Conservation (phyloP, 2,329 filamentous ascomycete genomes). For the Aureobasidium sp. region DNA sequence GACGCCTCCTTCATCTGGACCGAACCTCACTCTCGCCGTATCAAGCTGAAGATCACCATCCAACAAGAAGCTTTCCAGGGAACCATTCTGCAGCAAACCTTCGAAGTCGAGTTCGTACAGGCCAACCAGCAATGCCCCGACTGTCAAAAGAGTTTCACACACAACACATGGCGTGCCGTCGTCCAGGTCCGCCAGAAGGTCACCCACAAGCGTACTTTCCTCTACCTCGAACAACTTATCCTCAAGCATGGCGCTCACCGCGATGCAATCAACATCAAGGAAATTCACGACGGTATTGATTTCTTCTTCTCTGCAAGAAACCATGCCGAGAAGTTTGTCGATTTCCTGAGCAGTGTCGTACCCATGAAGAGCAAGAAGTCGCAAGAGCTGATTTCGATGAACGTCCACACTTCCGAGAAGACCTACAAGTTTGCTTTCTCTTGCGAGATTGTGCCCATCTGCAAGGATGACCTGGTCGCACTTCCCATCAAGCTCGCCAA, state of each 20-base stretch:
- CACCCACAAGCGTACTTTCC: conserved; percentile 80
- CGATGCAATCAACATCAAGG: conserved; percentile 97
- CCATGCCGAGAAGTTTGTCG: conserved; percentile 84
- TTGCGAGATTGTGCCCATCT: conserved; percentile 83
- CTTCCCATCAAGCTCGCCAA: conserved; percentile 84
- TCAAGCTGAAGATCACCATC: conserved; percentile 93
- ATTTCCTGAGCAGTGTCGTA: conserved; percentile 76
- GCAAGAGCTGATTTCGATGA: conserved; percentile 89
- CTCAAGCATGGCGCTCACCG: conserved; percentile 86
- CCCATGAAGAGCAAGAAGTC: conserved; percentile 74
- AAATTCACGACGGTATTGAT: conserved; percentile 89
- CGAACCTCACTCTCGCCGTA: conserved; percentile 84
- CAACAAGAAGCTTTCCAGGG: conserved; percentile 62
- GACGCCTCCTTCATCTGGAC: conserved; percentile 98
- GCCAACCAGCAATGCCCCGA: conserved; percentile 91
- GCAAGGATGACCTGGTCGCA: conserved; percentile 94
- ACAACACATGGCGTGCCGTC: conserved; percentile 87
- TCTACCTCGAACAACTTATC: conserved; percentile 86
- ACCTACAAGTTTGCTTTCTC: conserved; percentile 95
- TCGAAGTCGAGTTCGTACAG: conserved; percentile 89
- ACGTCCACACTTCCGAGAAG: conserved; percentile 81
- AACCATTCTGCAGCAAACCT: conserved; percentile 77
- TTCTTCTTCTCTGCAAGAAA: conserved; percentile 90
- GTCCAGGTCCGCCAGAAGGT: conserved; percentile 98
- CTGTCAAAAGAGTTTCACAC: conserved; percentile 90